Evolutionary conservation across 441 rosid species (phyloP).

Genomic region (Manihot esculenta): DNA sequence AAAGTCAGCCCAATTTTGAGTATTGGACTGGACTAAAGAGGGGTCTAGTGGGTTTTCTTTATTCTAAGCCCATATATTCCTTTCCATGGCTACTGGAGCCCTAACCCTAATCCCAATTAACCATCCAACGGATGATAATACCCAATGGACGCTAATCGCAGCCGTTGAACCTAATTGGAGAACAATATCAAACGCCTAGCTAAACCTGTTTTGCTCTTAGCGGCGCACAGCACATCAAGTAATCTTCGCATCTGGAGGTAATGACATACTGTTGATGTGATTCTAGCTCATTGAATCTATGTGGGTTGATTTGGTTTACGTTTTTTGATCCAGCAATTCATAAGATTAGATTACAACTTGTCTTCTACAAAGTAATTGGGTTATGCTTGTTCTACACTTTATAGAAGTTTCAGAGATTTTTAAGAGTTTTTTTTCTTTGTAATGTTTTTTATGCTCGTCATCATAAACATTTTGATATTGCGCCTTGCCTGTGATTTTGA

Average conservation of each 20-base stretch:
- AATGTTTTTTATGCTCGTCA: too few species aligned
- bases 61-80: constrained; percentile 1
- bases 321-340: neutral
- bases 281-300: neutral
- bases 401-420: too few species aligned
- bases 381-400: neutral
- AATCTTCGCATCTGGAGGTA: neutral
- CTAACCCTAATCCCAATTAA: neutral
- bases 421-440: too few species aligned
- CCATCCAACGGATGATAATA: constrained; percentile 10
- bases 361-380: too few species aligned
- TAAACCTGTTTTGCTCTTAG: neutral
- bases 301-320: neutral
- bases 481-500: neutral
- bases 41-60: neutral
- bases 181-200: neutral
- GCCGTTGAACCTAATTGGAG: constrained; percentile 3
- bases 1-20: neutral
- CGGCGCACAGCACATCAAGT: neutral
- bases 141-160: neutral
- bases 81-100: too few species aligned
- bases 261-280: too few species aligned
- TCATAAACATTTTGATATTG: too few species aligned
- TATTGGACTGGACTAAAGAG: neutral
- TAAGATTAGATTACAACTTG: neutral